Base-by-base conservation (phyloP, 805 yeast species). In the Lipomyces kockii region DNA sequence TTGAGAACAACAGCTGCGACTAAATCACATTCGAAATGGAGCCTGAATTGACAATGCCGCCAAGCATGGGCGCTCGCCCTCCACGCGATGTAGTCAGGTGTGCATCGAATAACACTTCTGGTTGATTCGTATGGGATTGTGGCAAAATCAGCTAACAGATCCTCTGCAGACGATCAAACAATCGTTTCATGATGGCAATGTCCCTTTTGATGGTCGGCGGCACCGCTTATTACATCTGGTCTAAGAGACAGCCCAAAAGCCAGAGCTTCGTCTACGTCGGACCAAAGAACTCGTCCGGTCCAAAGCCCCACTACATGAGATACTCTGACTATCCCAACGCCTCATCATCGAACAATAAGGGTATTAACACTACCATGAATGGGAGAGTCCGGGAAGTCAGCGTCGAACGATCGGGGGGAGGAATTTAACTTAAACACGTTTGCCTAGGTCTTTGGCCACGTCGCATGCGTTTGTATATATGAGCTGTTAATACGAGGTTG, bases 381-480 rank as follows among this genome's bases (percentile, higher is more conserved):
- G 61, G 65, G 35, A 34, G 51, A 17, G 65, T 60, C 34, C 62
- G 62, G n/a, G 68, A 64, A 3, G 68, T 61, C 51, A 9, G 52
- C 51, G 70, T 64, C 35, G 70, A 63, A 54, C 64, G 70, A 37
- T 64, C 70, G 14, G 70, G 70, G n/a, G 70, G 70, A 27, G 70
- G 70, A 1, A 29, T 67, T 58, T 67, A 37, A 60, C 14, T 25
- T 59, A 34, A 43, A 43, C 25, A 43, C 49, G 22, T 43, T 43
- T 43, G 57, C n/a, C 34, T 54, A 54, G 37, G 37, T 54, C 22
- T n/a, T 43, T 17, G 22, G 20, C 20, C 7, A 7, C 49, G 22
- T 17, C 49, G 43, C 14, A 39, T 29, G 25, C 25, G 27, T 52
- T 52, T 52, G 56, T 52, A 25, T 7, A 25, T 29, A 29, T 25